A percentile compares a stretch with the other conserved stretches of the same genome.
Evolutionary conservation across 495 filamentous ascomycete genomes (phyloP).

Genomic region (Aspergillus sclerotioniger): DNA sequence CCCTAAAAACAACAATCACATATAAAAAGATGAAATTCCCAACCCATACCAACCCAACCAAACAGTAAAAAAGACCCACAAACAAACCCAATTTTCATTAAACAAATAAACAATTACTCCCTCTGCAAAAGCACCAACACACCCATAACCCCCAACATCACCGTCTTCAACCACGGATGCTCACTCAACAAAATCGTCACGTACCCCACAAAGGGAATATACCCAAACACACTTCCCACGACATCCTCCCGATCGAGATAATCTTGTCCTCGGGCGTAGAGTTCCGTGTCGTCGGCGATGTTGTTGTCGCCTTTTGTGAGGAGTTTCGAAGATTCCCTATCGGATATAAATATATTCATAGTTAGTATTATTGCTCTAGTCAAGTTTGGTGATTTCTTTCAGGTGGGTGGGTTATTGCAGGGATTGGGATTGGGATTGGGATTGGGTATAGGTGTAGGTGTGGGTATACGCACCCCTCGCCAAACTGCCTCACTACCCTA

Average conservation of each 20-base stretch:
- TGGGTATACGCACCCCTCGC: slow-evolving; percentile 38
- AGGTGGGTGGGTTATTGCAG: no score
- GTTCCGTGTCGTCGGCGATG: slow-evolving; percentile 85
- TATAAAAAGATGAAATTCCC: neutral
- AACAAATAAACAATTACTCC: slow-evolving; percentile 50
- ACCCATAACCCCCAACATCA: slow-evolving; percentile 91
- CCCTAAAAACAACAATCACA: no score
- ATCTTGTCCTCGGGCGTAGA: slow-evolving; percentile 82
- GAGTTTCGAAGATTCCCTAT: no score
- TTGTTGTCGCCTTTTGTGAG: slow-evolving; percentile 99
- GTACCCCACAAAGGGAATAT: slow-evolving; percentile 93
- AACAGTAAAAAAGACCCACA: neutral
- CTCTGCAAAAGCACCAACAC: slow-evolving; percentile 89
- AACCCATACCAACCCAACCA: neutral
- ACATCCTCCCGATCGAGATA: slow-evolving; percentile 85
- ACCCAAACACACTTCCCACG: slow-evolving; percentile 91
- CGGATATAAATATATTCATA: no score
- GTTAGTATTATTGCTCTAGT: no score
- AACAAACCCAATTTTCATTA: neutral
- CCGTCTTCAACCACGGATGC: slow-evolving; percentile 96
- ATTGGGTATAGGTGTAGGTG: neutral
- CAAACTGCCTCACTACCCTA: slow-evolving; percentile 72
- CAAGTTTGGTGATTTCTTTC: no score
- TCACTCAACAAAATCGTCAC: slow-evolving; percentile 96
- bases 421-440: no score